phyloP scores from a whole-genome alignment of 2,329 filamentous ascomycete species.

The Ophiostoma himal-ulmi region DNA sequence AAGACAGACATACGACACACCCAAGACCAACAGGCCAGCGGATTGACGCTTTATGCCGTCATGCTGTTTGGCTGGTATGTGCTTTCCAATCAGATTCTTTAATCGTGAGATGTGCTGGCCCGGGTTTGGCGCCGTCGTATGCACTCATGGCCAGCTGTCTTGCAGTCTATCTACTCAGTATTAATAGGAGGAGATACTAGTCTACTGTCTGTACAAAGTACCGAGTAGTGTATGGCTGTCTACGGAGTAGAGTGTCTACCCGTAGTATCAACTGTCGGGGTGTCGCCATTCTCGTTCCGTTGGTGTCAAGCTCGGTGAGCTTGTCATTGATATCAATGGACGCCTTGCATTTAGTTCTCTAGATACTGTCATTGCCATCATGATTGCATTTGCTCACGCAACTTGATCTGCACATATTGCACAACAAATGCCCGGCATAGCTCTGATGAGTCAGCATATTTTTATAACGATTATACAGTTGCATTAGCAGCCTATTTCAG shows the following conservation, averaged over 20 bases:
- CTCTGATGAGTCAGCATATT: neutral
- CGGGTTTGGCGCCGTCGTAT: neutral
- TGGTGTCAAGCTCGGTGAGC: neutral
- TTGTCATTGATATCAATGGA: neutral
- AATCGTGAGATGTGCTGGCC: neutral
- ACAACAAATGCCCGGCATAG: no score
- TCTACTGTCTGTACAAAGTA: neutral
- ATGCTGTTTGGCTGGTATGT: neutral
- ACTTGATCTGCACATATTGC: neutral
- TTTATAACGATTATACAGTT: neutral
- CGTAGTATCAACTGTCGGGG: neutral
- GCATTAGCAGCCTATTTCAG: no score
- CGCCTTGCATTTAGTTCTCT: neutral
- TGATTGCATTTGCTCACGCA: neutral
- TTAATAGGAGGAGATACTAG: no score
- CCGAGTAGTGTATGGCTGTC: neutral
- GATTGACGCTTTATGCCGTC: neutral
- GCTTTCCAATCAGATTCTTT: neutral
- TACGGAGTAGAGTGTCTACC: neutral
- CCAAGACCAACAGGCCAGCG: neutral
- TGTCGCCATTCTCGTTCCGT: conserved; percentile 6
- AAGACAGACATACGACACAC: neutral
- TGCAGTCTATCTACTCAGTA: neutral
- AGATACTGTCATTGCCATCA: neutral
- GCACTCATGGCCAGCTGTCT: neutral